These are phyloP conservation scores for Medicago lupulina DNA, from an alignment of 306 rosid genomes.

Conservation along the genomic window DNA sequence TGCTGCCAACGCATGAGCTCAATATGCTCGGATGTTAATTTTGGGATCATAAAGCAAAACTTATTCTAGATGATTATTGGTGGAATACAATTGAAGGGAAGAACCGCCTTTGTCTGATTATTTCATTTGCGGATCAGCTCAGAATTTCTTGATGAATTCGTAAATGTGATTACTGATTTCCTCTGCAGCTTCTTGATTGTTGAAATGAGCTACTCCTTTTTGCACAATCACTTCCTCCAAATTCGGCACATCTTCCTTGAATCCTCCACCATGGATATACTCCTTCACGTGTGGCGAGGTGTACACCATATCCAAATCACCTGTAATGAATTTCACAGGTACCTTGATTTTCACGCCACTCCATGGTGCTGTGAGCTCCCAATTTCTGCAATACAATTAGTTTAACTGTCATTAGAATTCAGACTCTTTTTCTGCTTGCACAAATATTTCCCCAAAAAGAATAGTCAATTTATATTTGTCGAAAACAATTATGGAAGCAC, in stretches of 20 bases:
- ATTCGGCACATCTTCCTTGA: slow-evolving; percentile 47
- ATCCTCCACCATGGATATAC: slow-evolving; percentile 41
- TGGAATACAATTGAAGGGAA: neutral
- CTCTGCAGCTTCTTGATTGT: slow-evolving; percentile 45
- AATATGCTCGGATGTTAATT: neutral
- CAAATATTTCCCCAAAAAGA: neutral
- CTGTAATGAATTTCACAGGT: slow-evolving; percentile 39
- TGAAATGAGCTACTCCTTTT: slow-evolving; percentile 51
- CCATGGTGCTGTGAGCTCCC: slow-evolving; percentile 54
- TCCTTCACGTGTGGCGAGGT: slow-evolving; percentile 22
- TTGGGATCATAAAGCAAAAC: neutral
- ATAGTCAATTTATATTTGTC: neutral
- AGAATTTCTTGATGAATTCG: slow-evolving; percentile 38
- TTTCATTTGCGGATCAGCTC: neutral
- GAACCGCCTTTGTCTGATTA: neutral
- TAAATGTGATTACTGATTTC: slow-evolving; percentile 44
- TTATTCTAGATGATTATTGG: neutral
- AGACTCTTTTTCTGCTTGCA: neutral
- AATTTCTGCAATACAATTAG: slow-evolving; percentile 41
- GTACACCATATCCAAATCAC: slow-evolving; percentile 48
- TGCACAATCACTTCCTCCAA: slow-evolving; percentile 48
- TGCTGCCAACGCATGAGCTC: neutral
- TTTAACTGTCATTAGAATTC: neutral
- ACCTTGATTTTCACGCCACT: slow-evolving; percentile 38
- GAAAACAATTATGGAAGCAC: neutral